Evolutionary conservation across 352 stramenopile species (phyloP), one percentile per base, ranked within the genome.

Genomic region (Phytopythium vexans): DNA sequence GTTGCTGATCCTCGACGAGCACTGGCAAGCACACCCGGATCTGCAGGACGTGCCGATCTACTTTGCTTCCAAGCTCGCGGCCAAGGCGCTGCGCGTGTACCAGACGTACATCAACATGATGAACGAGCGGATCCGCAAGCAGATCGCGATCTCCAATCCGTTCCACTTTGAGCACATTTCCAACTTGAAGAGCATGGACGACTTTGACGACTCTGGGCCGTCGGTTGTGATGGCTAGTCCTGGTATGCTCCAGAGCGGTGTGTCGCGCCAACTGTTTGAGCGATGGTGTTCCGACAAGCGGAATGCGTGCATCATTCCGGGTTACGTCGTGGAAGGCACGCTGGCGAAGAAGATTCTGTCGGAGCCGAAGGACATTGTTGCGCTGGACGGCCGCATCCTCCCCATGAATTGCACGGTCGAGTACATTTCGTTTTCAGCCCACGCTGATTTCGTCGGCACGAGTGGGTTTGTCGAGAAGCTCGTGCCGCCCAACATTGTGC

Each of bases 61-160:
- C 70, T 99, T 99, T 81, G 96, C 96, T 4, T 98, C 92, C 36
- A 98, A 98, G 51, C 67, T 99, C 44, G 97, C 97, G 7, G 92
- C 82, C 16, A 95, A 98, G 60, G 95, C 96, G 4, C 71, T 99
- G 59, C 82, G 97, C 36, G 95, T 99, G 16, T 99, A 99, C 83
- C 95, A 99, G 68, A 99, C 96, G 14, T 99, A 99, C 73, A 98
- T 99, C 52, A 99, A 99, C 69, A 99, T 99, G 95, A 99, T 99
- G 97, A 99, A 99, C 77, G 88, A 96, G 7, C 86, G 97, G 54
- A 98, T 96, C 43, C 84, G 88, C 45, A 95, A 96, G 64, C 95
- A 98, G 71, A 99, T 99, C 75, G 95, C 98, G 49, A 91, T 99
- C 39, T 95, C 85, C 42, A 99, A 99, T 72, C 97, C 97, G 16